Evolutionary conservation across 768 basidiomycete genomes (phyloP), one percentile per base, ranked within the genome.

Genomic region (Termitomyces sp.): DNA sequence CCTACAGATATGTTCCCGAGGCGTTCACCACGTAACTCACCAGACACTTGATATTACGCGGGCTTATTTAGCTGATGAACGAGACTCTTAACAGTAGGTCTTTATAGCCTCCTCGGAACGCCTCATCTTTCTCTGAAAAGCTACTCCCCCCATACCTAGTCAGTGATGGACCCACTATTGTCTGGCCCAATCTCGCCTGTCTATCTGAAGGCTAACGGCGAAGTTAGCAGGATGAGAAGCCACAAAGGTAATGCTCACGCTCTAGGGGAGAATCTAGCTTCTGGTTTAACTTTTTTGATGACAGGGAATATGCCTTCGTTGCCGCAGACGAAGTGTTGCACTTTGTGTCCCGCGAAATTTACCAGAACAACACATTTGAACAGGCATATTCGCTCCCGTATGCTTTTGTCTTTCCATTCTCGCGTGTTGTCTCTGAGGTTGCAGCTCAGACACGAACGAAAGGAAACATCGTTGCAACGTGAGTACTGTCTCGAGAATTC

Each of bases 321-420:
- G n/a, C 87, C 87, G 1, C 86, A 89, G 70, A 87, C 81, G n/a
- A 87, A 88, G 66, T 75, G 80, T 48, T 89, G 87, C 64, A 78
- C 81, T 12, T 72, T 83, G 36, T 90, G 87, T 63, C 85, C 85
- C 1, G 86, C 87, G 3, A 87, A 85, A 65, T 89, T 88, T 66
- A 88, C 87, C 4, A 76, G 87, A 36, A 87, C 83, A 0, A 88
- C 87, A 0, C 87, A 90, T 68, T 76, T 90, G 49, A 87, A 87
- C 68, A 79, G 87, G 16, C 87, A 89, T 65, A 66, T 88, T 55
- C 83, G 86, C 46, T 87, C 86, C 61, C 87, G 87, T 88, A 67
- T 54, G 86, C 75, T 12, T n/a, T 20, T 26, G 54, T 33, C 35
- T 54, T 50, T 14, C 53, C 7, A 52, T 10, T 47, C n/a, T n/a